These are phyloP conservation scores for Aegilops umbellulata DNA, from an alignment of 176 grass and related monocot species.

Conservation along the genomic window DNA sequence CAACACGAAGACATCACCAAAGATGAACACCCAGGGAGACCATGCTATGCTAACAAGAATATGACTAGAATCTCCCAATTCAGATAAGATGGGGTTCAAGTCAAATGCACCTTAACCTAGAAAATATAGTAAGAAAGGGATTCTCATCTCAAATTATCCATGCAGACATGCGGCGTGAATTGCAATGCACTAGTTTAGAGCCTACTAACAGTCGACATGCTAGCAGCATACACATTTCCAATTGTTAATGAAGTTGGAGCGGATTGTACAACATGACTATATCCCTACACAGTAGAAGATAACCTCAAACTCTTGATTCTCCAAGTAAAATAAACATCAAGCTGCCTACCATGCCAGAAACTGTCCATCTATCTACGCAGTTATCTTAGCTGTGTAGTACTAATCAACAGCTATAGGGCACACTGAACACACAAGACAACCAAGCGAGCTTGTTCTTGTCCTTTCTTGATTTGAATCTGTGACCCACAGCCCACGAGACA, in stretches of 20 bases:
- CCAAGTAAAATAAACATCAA: background rate
- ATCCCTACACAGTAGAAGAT: background rate
- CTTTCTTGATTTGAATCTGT: background rate
- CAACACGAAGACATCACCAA: background rate
- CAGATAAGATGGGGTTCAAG: background rate
- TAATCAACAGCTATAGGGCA: background rate
- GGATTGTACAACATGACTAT: background rate
- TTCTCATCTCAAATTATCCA: background rate
- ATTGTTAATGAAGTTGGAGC: background rate
- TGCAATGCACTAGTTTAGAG: background rate
- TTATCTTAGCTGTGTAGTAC: background rate
- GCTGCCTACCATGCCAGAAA: background rate
- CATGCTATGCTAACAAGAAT: background rate
- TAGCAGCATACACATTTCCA: background rate
- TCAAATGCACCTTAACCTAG: background rate
- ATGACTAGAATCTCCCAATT: background rate
- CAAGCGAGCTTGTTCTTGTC: background rate
- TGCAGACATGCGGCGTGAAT: background rate
- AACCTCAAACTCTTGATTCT: background rate
- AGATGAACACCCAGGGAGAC: background rate
- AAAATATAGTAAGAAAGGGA: background rate
- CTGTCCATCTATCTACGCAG: background rate
- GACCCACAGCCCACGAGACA: background rate
- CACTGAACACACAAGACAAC: background rate
- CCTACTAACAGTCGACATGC: background rate